phyloP scores from a whole-genome alignment of 2,329 filamentous ascomycete genomes.

The Aureobasidium pullulans region DNA sequence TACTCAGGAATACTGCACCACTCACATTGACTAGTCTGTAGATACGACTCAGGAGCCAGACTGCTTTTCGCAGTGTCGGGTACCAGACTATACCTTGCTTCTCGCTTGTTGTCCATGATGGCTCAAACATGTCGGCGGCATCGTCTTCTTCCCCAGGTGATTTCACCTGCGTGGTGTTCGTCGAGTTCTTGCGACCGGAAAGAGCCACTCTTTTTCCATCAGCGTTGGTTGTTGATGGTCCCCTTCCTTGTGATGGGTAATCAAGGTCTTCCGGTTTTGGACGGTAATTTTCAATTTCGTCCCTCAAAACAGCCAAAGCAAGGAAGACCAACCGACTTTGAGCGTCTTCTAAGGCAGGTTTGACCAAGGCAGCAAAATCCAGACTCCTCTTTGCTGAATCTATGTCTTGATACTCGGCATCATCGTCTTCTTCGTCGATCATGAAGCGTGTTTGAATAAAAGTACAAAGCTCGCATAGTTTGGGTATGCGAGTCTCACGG shows the following conservation, averaged over 20 bases:
- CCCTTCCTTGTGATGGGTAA: conserved; percentile 43
- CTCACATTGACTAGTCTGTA: conserved; percentile 61
- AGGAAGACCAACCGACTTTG: conserved; percentile 61
- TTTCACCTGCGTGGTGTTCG: conserved; percentile 37
- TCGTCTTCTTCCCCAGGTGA: conserved; percentile 46
- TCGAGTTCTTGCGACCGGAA: conserved; percentile 42
- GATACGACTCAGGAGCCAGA: conserved; percentile 62
- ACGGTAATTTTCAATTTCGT: conserved; percentile 60
- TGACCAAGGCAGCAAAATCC: conserved; percentile 55
- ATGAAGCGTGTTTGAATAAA: conserved; percentile 60
- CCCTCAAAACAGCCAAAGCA: conserved; percentile 54
- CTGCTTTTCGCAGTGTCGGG: conserved; percentile 58
- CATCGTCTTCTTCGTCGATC: conserved; percentile 42
- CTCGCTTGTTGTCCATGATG: conserved; percentile 43
- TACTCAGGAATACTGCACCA: not conserved
- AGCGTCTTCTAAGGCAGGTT: conserved; percentile 59
- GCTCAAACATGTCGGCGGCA: conserved; percentile 37
- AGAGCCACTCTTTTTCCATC: conserved; percentile 36
- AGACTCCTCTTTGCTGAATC: conserved; percentile 38
- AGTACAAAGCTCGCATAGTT: conserved; percentile 60
- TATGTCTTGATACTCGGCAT: conserved; percentile 41
- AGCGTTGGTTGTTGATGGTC: conserved; percentile 16
- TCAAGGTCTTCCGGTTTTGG: conserved; percentile 59
- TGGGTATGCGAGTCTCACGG: conserved; percentile 58
- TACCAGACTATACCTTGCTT: conserved; percentile 49